A percentile compares a stretch with the other conserved stretches of the same genome.
These are phyloP conservation scores for Aphanoascus verrucosus DNA, from an alignment of 2,329 filamentous ascomycete genomes.

Conservation along the genomic window DNA sequence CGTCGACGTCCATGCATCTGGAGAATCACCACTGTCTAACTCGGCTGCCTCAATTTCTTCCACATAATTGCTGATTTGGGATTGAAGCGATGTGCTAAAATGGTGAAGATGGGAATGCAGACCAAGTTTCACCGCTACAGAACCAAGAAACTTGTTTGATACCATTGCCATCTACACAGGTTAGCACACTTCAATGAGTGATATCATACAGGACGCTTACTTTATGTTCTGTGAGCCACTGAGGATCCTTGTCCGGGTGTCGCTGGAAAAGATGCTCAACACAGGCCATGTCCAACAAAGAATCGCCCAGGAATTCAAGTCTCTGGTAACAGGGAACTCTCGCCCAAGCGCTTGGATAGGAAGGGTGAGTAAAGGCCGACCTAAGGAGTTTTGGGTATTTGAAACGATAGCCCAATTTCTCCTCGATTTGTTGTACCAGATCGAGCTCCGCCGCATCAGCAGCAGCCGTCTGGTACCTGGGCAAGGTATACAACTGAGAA, in stretches of 20 bases:
- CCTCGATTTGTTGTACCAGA: conserved; percentile 54
- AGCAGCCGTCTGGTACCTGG: conserved; percentile 56
- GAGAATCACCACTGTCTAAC: conserved; percentile 23
- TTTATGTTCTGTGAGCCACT: conserved; percentile 97
- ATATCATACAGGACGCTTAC: conserved; percentile 22
- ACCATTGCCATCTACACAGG: conserved; percentile 74
- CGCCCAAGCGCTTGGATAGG: conserved; percentile 63
- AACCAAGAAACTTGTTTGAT: conserved; percentile 85
- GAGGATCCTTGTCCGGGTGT: conserved; percentile 71
- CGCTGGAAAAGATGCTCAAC: conserved; percentile 70
- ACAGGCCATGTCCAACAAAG: conserved; percentile 74
- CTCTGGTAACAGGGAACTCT: conserved; percentile 81
- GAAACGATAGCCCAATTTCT: conserved; percentile 56
- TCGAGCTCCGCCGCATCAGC: conserved; percentile 58
- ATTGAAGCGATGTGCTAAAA: conserved; percentile 29
- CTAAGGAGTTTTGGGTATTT: conserved; percentile 62
- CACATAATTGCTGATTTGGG: conserved; percentile 42
- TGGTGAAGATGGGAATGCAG: conserved; percentile 62
- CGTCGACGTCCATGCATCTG: conserved; percentile 36
- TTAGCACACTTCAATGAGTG: not conserved
- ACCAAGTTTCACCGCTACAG: conserved; percentile 63
- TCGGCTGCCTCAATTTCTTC: conserved; percentile 29
- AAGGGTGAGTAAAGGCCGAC: conserved; percentile 81
- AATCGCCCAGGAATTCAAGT: conserved; percentile 83
- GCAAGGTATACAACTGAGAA: conserved; percentile 54